Conservation (phyloP, 2,329 filamentous ascomycete genomes). For the Emmonsia crescens region DNA sequence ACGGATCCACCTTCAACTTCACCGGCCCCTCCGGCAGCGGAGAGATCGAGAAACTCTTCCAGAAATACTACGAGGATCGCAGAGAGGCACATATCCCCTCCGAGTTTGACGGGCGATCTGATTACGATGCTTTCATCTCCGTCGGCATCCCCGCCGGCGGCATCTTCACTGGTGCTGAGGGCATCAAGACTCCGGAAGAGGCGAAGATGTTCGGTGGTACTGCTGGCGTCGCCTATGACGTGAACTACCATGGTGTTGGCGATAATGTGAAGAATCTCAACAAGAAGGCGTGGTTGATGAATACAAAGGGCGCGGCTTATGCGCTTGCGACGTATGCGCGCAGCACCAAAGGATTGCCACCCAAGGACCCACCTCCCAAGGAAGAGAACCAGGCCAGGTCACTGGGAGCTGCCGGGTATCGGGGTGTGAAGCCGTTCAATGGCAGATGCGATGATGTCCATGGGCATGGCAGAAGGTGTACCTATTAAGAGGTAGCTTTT, state of each 20-base stretch:
- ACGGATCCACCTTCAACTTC: conserved; percentile 44
- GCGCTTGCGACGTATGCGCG: conserved; percentile 55
- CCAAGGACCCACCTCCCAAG: conserved; percentile 6
- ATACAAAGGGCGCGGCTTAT: conserved; percentile 35
- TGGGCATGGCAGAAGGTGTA: background rate
- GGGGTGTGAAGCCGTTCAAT: background rate
- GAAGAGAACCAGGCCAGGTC: background rate
- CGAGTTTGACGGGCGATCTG: conserved; percentile 66
- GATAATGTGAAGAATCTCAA: conserved; percentile 47
- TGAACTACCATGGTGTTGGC: conserved; percentile 45
- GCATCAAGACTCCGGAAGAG: conserved; percentile 60
- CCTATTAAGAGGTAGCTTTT: background rate
- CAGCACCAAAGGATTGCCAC: conserved; percentile 26
- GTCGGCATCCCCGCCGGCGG: conserved; percentile 64
- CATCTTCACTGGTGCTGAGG: conserved; percentile 68
- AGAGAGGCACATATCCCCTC: conserved; percentile 59
- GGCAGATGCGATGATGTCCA: background rate
- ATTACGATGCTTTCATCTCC: conserved; percentile 68
- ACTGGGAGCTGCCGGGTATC: background rate
- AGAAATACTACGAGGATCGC: conserved; percentile 53
- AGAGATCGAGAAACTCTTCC: conserved; percentile 56
- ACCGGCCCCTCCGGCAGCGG: conserved; percentile 53
- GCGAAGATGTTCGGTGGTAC: conserved; percentile 58
- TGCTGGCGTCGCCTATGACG: conserved; percentile 47
- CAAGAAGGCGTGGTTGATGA: conserved; percentile 43